Evolutionary conservation across 148 eudicot genomes (phyloP).

Genomic region (Arctostaphylos glauca): DNA sequence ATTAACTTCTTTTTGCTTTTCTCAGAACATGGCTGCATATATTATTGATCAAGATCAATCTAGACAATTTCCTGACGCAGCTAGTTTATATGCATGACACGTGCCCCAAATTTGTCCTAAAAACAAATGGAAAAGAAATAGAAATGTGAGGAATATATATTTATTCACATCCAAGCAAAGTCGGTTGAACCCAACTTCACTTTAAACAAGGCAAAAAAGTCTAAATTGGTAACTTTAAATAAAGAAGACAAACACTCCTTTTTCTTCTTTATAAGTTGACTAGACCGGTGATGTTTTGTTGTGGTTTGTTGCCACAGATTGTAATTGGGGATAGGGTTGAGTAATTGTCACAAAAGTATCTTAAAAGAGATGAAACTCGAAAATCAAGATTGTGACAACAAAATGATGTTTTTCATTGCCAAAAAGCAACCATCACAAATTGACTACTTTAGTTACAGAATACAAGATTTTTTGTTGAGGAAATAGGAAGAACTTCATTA

Average conservation of each 20-base stretch:
- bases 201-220: slow-evolving; percentile 1
- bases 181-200: not conserved
- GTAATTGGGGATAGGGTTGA: not conserved
- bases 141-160: not conserved
- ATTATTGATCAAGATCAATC: not conserved
- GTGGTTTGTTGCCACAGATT: not conserved
- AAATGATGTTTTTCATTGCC: slow-evolving; percentile 9
- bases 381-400: not conserved
- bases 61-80: not conserved
- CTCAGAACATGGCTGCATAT: not conserved
- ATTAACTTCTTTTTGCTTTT: not conserved
- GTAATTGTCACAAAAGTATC: not conserved
- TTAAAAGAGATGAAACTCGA: not conserved
- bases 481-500: not conserved
- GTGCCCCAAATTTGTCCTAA: not conserved
- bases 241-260: slow-evolving; percentile 3
- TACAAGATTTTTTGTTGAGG: not conserved
- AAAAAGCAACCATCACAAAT: not conserved
- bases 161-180: not conserved
- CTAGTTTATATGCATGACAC: not conserved
- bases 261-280: not conserved
- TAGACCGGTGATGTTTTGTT: not conserved
- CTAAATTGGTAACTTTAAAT: slow-evolving; percentile 1
- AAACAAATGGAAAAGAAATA: not conserved
- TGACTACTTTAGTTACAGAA: not conserved